These are phyloP conservation scores for Eucalyptus marginata DNA, from an alignment of 345 rosid genomes.

Conservation along the genomic window DNA sequence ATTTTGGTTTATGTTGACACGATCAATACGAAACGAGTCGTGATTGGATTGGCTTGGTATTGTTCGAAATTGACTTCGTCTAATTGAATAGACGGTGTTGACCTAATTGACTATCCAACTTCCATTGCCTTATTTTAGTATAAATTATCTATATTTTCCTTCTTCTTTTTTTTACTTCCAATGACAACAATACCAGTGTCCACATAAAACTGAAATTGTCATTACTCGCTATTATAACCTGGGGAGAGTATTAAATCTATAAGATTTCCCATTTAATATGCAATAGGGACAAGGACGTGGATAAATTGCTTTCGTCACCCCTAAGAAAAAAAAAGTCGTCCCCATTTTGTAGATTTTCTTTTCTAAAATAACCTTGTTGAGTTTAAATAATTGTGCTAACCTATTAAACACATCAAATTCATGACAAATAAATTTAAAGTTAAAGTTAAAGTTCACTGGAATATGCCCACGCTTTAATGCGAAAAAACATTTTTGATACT, in stretches of 20 bases:
- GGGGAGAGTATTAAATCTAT: background rate
- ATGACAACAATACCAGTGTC: accelerated
- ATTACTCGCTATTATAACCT: background rate
- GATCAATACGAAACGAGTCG: accelerated
- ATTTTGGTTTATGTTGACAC: background rate
- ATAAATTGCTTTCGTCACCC: background rate
- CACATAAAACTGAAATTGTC: background rate
- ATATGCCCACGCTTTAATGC: background rate
- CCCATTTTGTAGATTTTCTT: no score
- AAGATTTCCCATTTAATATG: background rate
- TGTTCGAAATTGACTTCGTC: background rate
- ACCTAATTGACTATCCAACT: accelerated
- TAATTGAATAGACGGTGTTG: background rate
- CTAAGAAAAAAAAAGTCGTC: background rate
- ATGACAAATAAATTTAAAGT: background rate
- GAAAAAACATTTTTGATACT: background rate
- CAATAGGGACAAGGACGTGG: background rate
- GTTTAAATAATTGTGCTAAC: background rate
- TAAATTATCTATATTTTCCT: no score
- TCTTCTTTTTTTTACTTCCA: no score
- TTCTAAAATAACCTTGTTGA: background rate
- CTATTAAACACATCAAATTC: background rate
- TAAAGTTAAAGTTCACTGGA: background rate
- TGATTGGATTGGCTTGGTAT: accelerated
- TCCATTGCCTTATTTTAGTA: background rate